These are phyloP conservation scores for Scutellaria minor DNA, from an alignment of 257 asterid species.

Conservation along the genomic window DNA sequence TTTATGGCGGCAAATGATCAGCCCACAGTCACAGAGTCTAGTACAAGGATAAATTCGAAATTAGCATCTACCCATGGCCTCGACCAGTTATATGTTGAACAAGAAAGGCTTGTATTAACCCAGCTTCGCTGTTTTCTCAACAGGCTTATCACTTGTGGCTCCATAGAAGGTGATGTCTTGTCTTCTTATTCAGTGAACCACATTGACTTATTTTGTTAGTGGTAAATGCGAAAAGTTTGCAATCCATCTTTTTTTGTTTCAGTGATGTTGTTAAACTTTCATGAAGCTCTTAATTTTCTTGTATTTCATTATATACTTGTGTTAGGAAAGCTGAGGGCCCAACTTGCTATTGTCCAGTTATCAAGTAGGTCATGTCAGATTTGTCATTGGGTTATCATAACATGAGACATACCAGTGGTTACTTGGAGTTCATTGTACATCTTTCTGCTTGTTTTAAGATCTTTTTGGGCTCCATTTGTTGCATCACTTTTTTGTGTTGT, in stretches of 20 bases:
- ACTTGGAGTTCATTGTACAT: no score
- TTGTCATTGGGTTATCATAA: no score
- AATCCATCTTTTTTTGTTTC: not conserved
- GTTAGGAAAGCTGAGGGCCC: no score
- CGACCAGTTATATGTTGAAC: slow-evolving; percentile 52
- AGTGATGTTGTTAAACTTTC: no score
- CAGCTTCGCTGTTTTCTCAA: slow-evolving; percentile 54
- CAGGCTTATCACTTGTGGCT: slow-evolving; percentile 51
- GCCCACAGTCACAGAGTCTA: slow-evolving; percentile 31
- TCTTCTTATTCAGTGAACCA: not conserved
- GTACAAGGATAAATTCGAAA: slow-evolving; percentile 24
- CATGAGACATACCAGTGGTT: no score
- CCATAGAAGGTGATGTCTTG: slow-evolving; percentile 48
- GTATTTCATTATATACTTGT: no score
- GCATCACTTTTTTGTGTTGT: no score
- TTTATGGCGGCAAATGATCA: slow-evolving; percentile 36
- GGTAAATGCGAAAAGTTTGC: not conserved
- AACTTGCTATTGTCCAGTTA: no score
- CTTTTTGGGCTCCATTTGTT: no score
- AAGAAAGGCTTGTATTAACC: slow-evolving; percentile 65
- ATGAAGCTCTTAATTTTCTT: no score
- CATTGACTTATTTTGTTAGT: not conserved
- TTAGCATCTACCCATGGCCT: slow-evolving; percentile 35
- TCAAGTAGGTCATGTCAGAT: no score
- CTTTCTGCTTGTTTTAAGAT: no score